Conservation (phyloP, 176 grass and related monocot genomes). For the Alloteropsis semialata region DNA sequence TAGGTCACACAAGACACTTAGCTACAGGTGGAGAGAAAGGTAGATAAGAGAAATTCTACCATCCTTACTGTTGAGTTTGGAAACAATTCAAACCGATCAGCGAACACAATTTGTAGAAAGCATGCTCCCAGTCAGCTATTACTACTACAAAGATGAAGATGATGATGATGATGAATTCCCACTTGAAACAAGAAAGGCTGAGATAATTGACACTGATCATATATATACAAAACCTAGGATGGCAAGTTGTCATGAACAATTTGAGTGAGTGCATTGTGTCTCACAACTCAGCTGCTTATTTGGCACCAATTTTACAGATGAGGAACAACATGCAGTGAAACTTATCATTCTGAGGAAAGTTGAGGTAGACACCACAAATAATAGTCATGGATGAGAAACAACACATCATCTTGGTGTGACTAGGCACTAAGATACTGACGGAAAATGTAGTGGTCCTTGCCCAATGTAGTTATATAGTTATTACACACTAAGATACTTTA, state of each 20-base stretch:
- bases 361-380: neutral
- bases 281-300: neutral
- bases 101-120: neutral
- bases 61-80: too few relatives aligned
- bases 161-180: neutral
- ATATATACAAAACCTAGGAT: neutral
- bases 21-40: neutral
- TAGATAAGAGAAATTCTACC: neutral
- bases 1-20: neutral
- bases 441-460: neutral
- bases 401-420: neutral
- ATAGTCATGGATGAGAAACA: neutral
- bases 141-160: neutral
- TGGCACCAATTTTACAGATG: neutral
- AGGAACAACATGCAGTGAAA: neutral
- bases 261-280: neutral
- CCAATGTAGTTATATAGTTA: neutral
- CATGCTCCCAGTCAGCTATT: too few relatives aligned
- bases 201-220: neutral
- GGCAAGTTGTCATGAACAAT: neutral
- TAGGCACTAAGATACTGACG: constrained; percentile 1
- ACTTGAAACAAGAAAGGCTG: neutral
- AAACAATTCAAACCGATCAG: neutral
- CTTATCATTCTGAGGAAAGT: neutral
- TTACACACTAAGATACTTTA: neutral